Evolutionary conservation across 139 green algal genomes (phyloP).

Genomic region (Closterium sp.): DNA sequence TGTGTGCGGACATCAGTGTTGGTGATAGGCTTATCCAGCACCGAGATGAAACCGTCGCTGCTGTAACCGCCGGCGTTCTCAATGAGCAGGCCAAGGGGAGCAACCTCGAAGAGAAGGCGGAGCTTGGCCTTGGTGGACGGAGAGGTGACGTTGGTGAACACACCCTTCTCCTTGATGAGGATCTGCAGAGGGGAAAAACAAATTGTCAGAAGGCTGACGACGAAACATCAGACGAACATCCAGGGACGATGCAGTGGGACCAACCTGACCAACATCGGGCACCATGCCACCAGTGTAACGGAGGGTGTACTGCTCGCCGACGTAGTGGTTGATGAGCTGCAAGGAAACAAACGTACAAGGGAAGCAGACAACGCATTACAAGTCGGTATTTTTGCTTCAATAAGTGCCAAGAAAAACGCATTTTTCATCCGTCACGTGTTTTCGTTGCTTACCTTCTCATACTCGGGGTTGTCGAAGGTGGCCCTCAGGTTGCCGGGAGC

Average conservation of each 20-base stretch:
- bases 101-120: conserved; percentile 62
- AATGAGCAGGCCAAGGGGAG: conserved; percentile 60
- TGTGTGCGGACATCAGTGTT: conserved; percentile 57
- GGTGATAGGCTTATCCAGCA: conserved; percentile 59
- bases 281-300: conserved; percentile 65
- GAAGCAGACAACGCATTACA: neutral
- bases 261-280: conserved; percentile 57
- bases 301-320: conserved; percentile 63
- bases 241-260: too few relatives aligned
- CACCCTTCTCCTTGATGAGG: conserved; percentile 60
- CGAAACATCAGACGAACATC: too few relatives aligned
- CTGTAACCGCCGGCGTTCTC: conserved; percentile 62
- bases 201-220: too few relatives aligned
- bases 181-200: conserved; percentile 39
- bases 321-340: conserved; percentile 61
- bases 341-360: neutral
- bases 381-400: neutral
- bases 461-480: conserved; percentile 58
- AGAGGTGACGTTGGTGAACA: conserved; percentile 63
- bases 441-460: conserved; percentile 57
- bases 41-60: conserved; percentile 56
- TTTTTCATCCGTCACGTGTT: neutral
- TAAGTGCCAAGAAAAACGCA: neutral
- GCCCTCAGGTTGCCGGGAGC: conserved; percentile 62
- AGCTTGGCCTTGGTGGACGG: conserved; percentile 62